A percentile compares a stretch with the other conserved stretches of the same genome.
These are phyloP conservation scores for Aeschynomene evenia DNA, from an alignment of 306 rosid species.

Conservation along the genomic window DNA sequence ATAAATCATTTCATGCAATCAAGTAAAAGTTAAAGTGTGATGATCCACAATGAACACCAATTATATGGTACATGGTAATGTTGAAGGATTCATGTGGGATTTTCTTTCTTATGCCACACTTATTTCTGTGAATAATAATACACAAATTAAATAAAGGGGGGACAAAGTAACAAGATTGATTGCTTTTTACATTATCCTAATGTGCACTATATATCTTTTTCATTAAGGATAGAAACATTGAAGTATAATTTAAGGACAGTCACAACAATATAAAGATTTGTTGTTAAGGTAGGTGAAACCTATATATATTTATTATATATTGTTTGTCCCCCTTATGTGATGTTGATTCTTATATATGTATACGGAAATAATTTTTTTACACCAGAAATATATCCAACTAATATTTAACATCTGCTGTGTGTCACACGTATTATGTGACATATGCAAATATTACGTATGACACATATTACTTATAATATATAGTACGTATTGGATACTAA, in stretches of 20 bases:
- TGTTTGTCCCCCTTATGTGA: background rate
- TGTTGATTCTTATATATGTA: background rate
- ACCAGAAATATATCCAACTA: too few species aligned
- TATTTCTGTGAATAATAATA: background rate
- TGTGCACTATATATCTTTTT: background rate
- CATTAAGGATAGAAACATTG: background rate
- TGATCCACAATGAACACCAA: background rate
- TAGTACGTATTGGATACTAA: too few species aligned
- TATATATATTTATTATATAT: background rate
- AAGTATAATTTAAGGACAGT: constrained; percentile 12
- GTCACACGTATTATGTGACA: too few species aligned
- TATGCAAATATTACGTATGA: too few species aligned
- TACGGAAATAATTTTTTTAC: too few species aligned
- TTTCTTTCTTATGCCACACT: background rate
- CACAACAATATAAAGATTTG: constrained; percentile 12
- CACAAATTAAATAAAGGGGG: background rate
- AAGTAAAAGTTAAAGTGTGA: background rate
- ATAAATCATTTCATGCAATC: too few species aligned
- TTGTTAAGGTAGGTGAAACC: constrained; percentile 39
- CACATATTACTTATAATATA: too few species aligned
- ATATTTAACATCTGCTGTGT: too few species aligned
- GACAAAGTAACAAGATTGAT: constrained; percentile 4
- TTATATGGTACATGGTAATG: background rate
- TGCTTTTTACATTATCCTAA: constrained; percentile 13
- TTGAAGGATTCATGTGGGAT: background rate